These are phyloP conservation scores for Acanthamoeba rhysodes DNA, from an alignment of 208 protist genomes.

Conservation along the genomic window DNA sequence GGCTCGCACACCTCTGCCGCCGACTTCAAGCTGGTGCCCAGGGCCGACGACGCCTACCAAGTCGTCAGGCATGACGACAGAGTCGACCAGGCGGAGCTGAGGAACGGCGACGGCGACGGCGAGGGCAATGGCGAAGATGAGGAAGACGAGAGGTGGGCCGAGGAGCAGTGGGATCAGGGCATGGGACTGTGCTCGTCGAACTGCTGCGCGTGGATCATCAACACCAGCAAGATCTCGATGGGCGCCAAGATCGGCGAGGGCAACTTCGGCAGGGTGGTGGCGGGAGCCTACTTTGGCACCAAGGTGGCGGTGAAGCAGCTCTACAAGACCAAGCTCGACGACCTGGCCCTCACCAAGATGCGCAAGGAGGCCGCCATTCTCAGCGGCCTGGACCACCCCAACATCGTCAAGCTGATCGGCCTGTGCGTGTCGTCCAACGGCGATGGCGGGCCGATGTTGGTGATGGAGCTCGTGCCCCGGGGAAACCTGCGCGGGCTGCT, in stretches of 20 bases:
- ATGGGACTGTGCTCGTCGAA: conserved; percentile 66
- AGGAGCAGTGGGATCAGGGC: conserved; percentile 15
- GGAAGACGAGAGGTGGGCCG: no score
- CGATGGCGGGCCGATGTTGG: conserved; percentile 79
- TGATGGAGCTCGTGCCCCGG: conserved; percentile 83
- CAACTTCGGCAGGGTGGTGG: conserved; percentile 38
- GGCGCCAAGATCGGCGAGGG: conserved; percentile 58
- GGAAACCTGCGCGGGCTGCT: conserved; percentile 81
- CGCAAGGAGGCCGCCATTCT: conserved; percentile 54
- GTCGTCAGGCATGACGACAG: no score
- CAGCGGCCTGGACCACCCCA: not conserved
- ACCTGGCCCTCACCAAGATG: conserved; percentile 29
- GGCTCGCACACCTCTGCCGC: not conserved
- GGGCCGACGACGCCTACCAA: no score
- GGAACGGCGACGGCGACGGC: not conserved
- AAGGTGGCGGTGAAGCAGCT: conserved; percentile 71
- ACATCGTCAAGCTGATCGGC: conserved; percentile 7
- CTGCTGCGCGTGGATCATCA: conserved; percentile 59
- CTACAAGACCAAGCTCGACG: conserved; percentile 28
- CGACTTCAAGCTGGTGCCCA: no score
- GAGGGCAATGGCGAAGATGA: not conserved
- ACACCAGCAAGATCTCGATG: not conserved
- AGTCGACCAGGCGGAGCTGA: no score
- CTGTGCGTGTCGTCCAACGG: not conserved
- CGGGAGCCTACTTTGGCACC: not conserved